Base-by-base conservation (phyloP, 192 early-diverging fungal species). In the Dimargaris cristalligena region DNA sequence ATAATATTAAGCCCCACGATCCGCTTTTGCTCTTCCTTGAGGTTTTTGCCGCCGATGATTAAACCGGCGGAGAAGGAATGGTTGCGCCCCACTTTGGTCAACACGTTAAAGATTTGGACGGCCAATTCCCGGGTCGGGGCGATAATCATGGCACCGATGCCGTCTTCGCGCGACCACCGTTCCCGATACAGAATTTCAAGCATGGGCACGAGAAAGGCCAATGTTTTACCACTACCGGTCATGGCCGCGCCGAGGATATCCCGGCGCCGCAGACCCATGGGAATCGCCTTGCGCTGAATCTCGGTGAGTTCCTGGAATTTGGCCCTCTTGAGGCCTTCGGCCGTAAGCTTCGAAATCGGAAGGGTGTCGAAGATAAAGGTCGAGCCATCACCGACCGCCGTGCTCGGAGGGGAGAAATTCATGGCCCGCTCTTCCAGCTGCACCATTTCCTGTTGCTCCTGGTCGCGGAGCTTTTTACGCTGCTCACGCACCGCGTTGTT, bases 231-330 rank as follows among this genome's bases (percentile, higher is more conserved):
- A 30, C 85, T 87, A 18, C 88, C 88, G 8, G 88, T 90, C 49
- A 88, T 90, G 29, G 88, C 88, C 1, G 88, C 88, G 33, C 88
- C 88, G 22, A 90, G 76, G 31, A 90, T 78, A 65, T 90, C 88
- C 48, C 78, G 75, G 44, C 76, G 75, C 10, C 76, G 78, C 34
- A 90, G 67, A 3, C 80, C 84, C 34, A 84, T 64, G 22, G 84
- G 80, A 45, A 90, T 66, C 6, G 85, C 79, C 60, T 86, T 85
- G 48, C 74, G 77, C 63, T 98, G 95, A 66, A 98, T 91, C 50
- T 91, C 90, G 1, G 95, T 98, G 84, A 91, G 83, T 70, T 92
- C 87, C 23, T 84, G 74, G 65, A 81, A 98, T 68, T 92, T 88
- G 25, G 91, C 80, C 35, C 81, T 75, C 50, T 75, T 72, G 2